Evolutionary conservation across 2,329 filamentous ascomycete genomes (phyloP).

Genomic region (Trichoderma koningii): DNA sequence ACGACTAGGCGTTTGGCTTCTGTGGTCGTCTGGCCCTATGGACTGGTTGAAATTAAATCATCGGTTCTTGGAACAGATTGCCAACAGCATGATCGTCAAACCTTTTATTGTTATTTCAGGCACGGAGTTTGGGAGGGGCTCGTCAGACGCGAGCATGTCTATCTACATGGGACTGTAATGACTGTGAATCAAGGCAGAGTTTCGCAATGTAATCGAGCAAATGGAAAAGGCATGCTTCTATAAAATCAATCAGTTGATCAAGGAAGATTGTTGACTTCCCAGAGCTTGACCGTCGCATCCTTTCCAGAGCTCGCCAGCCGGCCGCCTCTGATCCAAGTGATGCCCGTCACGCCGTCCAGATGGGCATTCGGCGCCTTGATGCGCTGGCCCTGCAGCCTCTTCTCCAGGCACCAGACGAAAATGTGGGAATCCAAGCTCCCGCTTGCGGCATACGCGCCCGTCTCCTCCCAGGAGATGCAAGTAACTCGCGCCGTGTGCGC

Average conservation of each 20-base stretch:
- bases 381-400: slow-evolving; percentile 76
- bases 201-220: neutral
- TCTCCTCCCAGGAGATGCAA: slow-evolving; percentile 72
- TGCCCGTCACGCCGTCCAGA: slow-evolving; percentile 91
- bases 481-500: slow-evolving; percentile 62
- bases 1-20: slow-evolving; percentile 41
- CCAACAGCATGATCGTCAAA: neutral
- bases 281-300: slow-evolving; percentile 90
- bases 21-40: slow-evolving; percentile 23
- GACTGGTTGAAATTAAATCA: neutral
- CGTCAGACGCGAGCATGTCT: neutral
- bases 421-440: slow-evolving; percentile 89
- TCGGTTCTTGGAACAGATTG: neutral
- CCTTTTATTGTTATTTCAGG: neutral
- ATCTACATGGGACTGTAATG: slow-evolving; percentile 16
- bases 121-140: slow-evolving; percentile 2
- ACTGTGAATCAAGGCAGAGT: slow-evolving; percentile 5
- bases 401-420: slow-evolving; percentile 83
- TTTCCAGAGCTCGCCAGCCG: slow-evolving; percentile 79
- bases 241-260: slow-evolving; percentile 28
- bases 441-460: slow-evolving; percentile 76
- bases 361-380: slow-evolving; percentile 86
- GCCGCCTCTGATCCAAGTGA: slow-evolving; percentile 72
- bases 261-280: slow-evolving; percentile 54
- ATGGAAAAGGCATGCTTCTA: neutral